Evolutionary conservation across 106 monocot species (phyloP).

Genomic region (Cymbidium sinense): DNA sequence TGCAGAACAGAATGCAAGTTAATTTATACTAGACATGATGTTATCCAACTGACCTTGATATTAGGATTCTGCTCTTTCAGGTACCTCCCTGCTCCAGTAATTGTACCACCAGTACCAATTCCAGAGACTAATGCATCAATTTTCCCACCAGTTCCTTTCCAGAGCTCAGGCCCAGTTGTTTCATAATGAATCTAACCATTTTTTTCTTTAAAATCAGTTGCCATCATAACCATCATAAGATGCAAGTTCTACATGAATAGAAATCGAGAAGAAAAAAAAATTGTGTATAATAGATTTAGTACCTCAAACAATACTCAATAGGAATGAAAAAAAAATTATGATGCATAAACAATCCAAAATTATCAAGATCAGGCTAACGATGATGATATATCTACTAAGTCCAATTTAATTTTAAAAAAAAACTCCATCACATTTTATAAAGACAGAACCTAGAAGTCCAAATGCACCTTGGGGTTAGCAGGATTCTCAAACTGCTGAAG

Average conservation of each 20-base stretch:
- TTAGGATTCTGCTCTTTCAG: constrained; percentile 65
- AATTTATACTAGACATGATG: neutral
- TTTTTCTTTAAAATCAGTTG: neutral
- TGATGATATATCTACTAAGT: neutral
- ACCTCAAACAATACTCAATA: neutral
- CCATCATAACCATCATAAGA: neutral
- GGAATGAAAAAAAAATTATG: neutral
- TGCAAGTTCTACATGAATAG: neutral
- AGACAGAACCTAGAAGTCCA: neutral
- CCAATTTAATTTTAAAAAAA: neutral
- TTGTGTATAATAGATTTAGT: neutral
- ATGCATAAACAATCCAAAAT: neutral
- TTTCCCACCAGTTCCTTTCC: constrained; percentile 50
- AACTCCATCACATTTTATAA: neutral
- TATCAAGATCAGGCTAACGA: neutral
- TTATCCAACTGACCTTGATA: constrained; percentile 31
- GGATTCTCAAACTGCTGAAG: constrained; percentile 68
- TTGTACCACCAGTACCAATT: constrained; percentile 44
- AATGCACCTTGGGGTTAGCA: constrained; percentile 45
- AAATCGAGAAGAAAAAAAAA: neutral
- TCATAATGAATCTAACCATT: constrained; percentile 47
- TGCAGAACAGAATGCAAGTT: neutral
- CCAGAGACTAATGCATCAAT: constrained; percentile 45
- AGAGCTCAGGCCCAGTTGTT: constrained; percentile 69
- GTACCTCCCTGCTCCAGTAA: constrained; percentile 54